These are phyloP conservation scores for Castanospermum australe DNA, from an alignment of 306 rosid species.

Conservation along the genomic window DNA sequence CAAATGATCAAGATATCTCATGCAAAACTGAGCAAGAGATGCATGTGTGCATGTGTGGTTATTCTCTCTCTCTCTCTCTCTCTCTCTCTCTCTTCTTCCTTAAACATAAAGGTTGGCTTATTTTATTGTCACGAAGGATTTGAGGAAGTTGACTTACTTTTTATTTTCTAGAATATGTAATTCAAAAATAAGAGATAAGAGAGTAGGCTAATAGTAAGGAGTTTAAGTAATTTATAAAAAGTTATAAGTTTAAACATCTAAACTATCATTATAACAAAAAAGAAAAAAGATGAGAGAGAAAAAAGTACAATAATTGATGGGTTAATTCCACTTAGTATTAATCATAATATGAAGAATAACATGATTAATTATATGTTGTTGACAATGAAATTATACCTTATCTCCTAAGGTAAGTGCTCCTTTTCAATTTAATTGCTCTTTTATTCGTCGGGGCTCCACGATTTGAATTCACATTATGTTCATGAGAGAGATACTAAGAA, in stretches of 20 bases:
- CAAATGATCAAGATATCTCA: conserved; percentile 15
- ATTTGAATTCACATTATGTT: background rate
- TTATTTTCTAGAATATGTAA: background rate
- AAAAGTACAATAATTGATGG: background rate
- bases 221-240: no score
- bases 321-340: background rate
- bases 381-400: background rate
- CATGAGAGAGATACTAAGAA: no score
- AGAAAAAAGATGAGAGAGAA: no score
- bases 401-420: background rate
- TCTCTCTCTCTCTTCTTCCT: conserved; percentile 11
- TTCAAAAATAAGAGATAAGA: background rate
- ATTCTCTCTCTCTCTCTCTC: conserved; percentile 12
- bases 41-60: conserved; percentile 13
- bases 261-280: no score
- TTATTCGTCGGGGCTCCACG: background rate
- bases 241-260: no score
- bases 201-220: no score
- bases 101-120: background rate
- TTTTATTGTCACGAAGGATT: conserved; percentile 21
- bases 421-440: background rate
- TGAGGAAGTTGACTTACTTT: background rate
- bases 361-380: background rate
- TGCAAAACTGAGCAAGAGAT: conserved; percentile 15
- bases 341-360: background rate